A percentile compares a stretch with the other conserved stretches of the same genome.
Evolutionary conservation across 345 rosid species (phyloP).

Genomic region (Crucihimalaya himalaica): DNA sequence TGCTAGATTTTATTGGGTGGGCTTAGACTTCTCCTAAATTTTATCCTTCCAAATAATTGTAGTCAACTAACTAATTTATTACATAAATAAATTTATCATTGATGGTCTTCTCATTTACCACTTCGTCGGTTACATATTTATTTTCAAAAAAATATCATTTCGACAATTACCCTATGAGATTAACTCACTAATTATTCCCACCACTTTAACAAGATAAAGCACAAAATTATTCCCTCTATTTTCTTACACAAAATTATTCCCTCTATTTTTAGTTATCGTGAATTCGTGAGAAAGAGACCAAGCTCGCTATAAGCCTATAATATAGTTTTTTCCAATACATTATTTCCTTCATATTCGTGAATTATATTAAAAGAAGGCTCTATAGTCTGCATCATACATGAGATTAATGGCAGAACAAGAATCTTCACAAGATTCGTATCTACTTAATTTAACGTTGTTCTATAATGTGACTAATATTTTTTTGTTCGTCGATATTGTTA

Average conservation of each 20-base stretch:
- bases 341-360: not conserved
- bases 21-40: conserved; percentile 31
- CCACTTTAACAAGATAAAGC: not conserved
- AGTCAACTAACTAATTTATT: conserved; percentile 28
- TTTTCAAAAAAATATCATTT: not conserved
- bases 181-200: conserved; percentile 6
- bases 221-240: not conserved
- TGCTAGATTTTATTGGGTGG: not conserved
- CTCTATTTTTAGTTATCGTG: not conserved
- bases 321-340: not conserved
- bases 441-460: not conserved
- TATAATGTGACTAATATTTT: not conserved
- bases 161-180: not conserved
- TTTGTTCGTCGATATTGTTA: not conserved
- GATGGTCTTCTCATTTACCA: conserved; percentile 23
- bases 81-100: conserved; percentile 10
- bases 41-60: conserved; percentile 25
- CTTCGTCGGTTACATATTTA: conserved; percentile 21
- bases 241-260: not conserved
- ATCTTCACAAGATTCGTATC: not conserved
- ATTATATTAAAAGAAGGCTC: not conserved
- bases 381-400: not conserved
- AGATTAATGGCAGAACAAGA: not conserved
- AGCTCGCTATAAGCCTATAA: not conserved
- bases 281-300: not conserved